phyloP scores from a whole-genome alignment of 306 rosid species.

The Lagenaria siceraria region DNA sequence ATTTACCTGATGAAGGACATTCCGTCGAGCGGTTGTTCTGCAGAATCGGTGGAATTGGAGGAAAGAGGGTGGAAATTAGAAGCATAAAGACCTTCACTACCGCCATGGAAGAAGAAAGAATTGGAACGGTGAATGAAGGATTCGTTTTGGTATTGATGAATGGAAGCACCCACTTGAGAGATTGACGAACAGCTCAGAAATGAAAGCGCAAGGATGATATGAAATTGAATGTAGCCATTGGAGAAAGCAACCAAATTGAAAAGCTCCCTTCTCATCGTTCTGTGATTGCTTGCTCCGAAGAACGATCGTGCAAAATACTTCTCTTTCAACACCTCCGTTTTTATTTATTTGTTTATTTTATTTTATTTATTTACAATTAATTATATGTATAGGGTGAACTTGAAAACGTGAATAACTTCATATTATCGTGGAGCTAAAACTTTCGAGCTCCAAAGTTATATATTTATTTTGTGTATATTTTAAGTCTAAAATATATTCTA shows the following conservation, averaged over 20 bases:
- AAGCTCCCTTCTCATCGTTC: not conserved
- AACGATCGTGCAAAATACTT: not conserved
- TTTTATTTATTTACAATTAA: no score
- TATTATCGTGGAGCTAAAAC: no score
- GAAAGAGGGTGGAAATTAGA: constrained; percentile 19
- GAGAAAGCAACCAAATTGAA: not conserved
- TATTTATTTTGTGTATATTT: no score
- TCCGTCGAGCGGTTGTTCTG: constrained; percentile 28
- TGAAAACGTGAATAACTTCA: no score
- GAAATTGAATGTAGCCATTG: constrained; percentile 3
- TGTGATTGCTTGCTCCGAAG: not conserved
- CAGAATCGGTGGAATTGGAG: constrained; percentile 5
- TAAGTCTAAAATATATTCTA: no score
- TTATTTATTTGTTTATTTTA: no score
- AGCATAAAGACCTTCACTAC: constrained; percentile 69
- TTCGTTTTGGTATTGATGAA: constrained; percentile 59
- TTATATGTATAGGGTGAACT: no score
- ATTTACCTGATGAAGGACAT: constrained; percentile 55
- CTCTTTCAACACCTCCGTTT: no score
- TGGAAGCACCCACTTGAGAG: constrained; percentile 27
- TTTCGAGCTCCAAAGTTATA: no score
- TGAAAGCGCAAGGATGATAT: not conserved
- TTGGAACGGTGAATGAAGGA: constrained; percentile 50
- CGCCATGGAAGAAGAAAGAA: constrained; percentile 95
- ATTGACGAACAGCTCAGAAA: not conserved